These are phyloP conservation scores for Saitozyma sp. DNA, from an alignment of 768 basidiomycete genomes.

Conservation along the genomic window DNA sequence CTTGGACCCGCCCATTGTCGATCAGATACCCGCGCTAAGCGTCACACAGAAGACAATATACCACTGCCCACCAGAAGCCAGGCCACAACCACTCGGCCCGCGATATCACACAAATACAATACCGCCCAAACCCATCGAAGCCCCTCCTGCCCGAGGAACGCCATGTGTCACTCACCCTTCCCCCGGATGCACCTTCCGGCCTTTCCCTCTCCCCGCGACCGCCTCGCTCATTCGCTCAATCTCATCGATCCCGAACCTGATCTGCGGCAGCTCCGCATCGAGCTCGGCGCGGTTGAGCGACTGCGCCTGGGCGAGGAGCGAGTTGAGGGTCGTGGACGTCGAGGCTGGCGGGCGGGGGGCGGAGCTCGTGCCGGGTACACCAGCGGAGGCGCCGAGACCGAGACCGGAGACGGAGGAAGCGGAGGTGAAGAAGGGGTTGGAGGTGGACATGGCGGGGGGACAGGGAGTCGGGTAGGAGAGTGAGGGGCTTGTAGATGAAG, in stretches of 20 bases:
- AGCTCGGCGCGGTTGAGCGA: constrained; percentile 28
- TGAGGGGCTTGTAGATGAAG: no score
- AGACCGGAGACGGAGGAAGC: no score
- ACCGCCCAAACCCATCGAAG: no score
- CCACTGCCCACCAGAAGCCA: not conserved
- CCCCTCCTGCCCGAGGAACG: no score
- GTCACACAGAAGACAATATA: not conserved
- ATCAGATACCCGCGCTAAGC: not conserved
- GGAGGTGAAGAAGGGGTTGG: no score
- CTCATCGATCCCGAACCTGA: constrained; percentile 88
- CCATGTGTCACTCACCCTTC: constrained; percentile 27
- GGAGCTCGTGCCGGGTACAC: not conserved
- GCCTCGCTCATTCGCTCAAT: constrained; percentile 89
- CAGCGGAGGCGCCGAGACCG: no score
- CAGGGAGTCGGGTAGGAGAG: no score
- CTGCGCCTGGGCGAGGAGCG: constrained; percentile 40
- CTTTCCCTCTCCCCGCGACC: constrained; percentile 56
- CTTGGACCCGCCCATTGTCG: no score
- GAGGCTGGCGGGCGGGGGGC: not conserved
- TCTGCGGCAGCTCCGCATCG: constrained; percentile 74
- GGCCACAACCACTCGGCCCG: not conserved
- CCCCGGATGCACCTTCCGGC: constrained; percentile 23
- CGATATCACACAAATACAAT: not conserved
- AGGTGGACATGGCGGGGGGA: no score
- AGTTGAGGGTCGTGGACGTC: not conserved